Base-by-base conservation (phyloP, 768 basidiomycete species). In the Leccinum disarticulatum region DNA sequence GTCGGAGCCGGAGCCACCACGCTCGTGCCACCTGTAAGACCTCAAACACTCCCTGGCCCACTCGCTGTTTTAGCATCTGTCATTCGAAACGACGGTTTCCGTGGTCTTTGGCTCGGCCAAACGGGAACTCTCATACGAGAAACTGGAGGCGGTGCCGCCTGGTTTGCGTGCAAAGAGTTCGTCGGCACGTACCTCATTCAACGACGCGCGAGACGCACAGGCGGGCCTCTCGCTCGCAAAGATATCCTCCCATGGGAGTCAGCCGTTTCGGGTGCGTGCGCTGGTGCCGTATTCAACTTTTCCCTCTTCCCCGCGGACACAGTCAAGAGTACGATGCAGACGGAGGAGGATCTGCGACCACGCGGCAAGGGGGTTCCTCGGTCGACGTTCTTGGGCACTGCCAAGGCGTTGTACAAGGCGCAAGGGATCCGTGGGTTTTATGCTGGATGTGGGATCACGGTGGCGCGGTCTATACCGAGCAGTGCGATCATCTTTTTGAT, bases 61-160 rank as follows among this genome's bases (percentile, higher is more conserved):
- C 73, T 91, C 49, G 76, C 83, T 2, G 82, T 97, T 57, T 75
- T 93, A 55, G 75, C 76, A 8, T 79, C 82, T 25, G 83, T 89
- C 51, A 66, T 97, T 13, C 83, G 83, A 43, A 76, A 80, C 0
- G 79, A 84, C 15, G 96, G 96, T 36, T 14, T 95, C 4, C 81
- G 84, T 14, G 95, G 95, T 6, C 84, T 98, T n/a, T 98, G 96
- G 96, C 82, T 96, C 6, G 96, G 96, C 2, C 96, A 98, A 66
- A 92, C 88, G 0, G 96, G 93, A 6, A 98, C 95, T 0, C 78
- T 98, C 61, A 83, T 98, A 31, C 90, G 96, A 22, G 96, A 98
- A 72, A 92, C 91, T 0, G 95, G 95, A 10, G 95, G 96, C 5
- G 85, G 86, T 5, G 86, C 89, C 0, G 90, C 93, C 1, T 98